Evolutionary conservation across 108 stramenopile genomes (phyloP).

Genomic region (Halocafeteria seosinensis): DNA sequence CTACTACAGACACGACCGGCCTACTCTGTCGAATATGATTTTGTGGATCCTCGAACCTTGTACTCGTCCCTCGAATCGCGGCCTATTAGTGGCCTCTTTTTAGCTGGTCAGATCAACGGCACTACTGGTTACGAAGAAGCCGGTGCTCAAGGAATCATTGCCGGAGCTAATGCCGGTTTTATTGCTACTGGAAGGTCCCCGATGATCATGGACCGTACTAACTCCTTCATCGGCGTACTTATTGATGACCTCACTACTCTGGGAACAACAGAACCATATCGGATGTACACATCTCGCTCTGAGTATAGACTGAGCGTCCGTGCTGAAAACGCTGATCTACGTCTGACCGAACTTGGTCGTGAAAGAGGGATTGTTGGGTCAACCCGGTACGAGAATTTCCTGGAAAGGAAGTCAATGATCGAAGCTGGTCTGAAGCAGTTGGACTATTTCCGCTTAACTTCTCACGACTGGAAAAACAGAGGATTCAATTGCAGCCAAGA

Average conservation of each 20-base stretch:
- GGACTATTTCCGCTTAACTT: constrained; percentile 47
- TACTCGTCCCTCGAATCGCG: constrained; percentile 60
- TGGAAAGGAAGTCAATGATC: constrained; percentile 51
- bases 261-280: constrained; percentile 80
- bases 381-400: constrained; percentile 53
- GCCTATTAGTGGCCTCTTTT: constrained; percentile 56
- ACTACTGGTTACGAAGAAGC: constrained; percentile 98
- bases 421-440: constrained; percentile 43
- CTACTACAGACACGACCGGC: too few species aligned
- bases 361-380: constrained; percentile 67
- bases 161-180: constrained; percentile 73
- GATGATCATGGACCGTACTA: constrained; percentile 73
- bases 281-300: constrained; percentile 90
- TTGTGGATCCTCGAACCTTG: constrained; percentile 72
- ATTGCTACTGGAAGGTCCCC: constrained; percentile 43
- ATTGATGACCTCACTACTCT: constrained; percentile 88
- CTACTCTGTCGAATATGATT: constrained; percentile 85
- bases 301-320: constrained; percentile 53
- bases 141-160: constrained; percentile 79
- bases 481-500: constrained; percentile 57
- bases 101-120: constrained; percentile 93
- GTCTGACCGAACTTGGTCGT: constrained; percentile 67
- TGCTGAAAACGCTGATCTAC: constrained; percentile 77
- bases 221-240: constrained; percentile 85
- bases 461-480: constrained; percentile 54